A percentile compares a stretch with the other conserved stretches of the same genome.
Evolutionary conservation across 106 monocot species (phyloP).

Genomic region (Allium cepa): DNA sequence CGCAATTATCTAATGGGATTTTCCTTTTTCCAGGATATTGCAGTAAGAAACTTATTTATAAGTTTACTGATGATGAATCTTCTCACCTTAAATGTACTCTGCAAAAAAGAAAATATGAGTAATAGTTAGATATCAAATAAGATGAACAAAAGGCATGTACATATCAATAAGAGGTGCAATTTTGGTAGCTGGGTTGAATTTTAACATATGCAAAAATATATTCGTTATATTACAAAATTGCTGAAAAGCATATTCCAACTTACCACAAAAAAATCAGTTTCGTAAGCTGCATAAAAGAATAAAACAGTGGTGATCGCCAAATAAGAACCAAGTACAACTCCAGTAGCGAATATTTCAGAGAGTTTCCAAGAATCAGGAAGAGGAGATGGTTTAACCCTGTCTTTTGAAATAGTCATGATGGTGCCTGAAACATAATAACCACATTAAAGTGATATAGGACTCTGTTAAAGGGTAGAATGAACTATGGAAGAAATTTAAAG

Average conservation of each 20-base stretch:
- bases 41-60: constrained; percentile 1
- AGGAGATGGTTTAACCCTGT: constrained; percentile 50
- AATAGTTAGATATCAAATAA: neutral
- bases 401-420: constrained; percentile 59
- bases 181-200: too few relatives aligned
- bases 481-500: neutral
- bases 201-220: too few relatives aligned
- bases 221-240: neutral
- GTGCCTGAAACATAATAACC: constrained; percentile 24
- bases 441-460: neutral
- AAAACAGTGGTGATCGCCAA: constrained; percentile 37
- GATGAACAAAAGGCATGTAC: neutral
- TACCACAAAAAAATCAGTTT: constrained; percentile 47
- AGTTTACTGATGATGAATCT: neutral
- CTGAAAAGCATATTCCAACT: neutral
- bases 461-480: neutral
- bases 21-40: neutral
- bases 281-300: constrained; percentile 33
- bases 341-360: constrained; percentile 47
- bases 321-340: constrained; percentile 37
- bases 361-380: constrained; percentile 57
- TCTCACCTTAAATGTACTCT: constrained; percentile 14
- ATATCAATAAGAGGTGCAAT: too few relatives aligned
- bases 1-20: too few relatives aligned
- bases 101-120: constrained; percentile 1